Evolutionary conservation across 2,329 filamentous ascomycete genomes (phyloP), one percentile per base, ranked within the genome.

Genomic region (Penicillium verrucosum): DNA sequence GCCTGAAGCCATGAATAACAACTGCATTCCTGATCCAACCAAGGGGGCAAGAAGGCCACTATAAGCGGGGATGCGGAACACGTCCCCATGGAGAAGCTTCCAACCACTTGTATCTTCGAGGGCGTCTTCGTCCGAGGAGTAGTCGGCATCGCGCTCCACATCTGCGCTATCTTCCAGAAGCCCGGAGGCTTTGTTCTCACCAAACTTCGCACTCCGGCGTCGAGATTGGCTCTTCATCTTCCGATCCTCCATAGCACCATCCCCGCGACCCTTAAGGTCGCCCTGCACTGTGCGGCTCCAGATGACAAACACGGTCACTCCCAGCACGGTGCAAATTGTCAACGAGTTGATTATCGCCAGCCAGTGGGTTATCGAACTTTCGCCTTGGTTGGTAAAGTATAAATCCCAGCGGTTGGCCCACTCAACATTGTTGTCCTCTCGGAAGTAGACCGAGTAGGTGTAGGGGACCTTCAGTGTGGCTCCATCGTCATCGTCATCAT

Each of bases 371-470:
- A 85, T 86, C 27, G 85, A 87, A 44, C 89, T 89, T 63, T 93
- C 89, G 56, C 90, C 88, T 69, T 94, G 89, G 71, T 93, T 92
- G 58, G 89, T 89, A 75, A 96, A 95, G 73, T 95, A 96, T 53
- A 93, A 78, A 67, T 95, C 89, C 91, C 92, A 96, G 53, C 91
- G 84, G 65, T 87, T 90, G 55, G 81, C 80, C 92, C 92, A 96
- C 61, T 94, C 90, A 49, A 95, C 79, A 21, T 82, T 84, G 41
- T 87, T 83, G 60, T 95, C 90, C 71, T 95, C 89, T 50, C 90
- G 86, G 77, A 92, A 96, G 74, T 94, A 95, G 14, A 96, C 88
- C 3, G 90, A 93, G 75, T 96, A 96, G 0, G 90, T 89, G 74
- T 92, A 95, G 0, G 91, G 90, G 50, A 96, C 87, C 2, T 82